phyloP scores from a whole-genome alignment of 345 rosid genomes.

The Laguncularia racemosa region DNA sequence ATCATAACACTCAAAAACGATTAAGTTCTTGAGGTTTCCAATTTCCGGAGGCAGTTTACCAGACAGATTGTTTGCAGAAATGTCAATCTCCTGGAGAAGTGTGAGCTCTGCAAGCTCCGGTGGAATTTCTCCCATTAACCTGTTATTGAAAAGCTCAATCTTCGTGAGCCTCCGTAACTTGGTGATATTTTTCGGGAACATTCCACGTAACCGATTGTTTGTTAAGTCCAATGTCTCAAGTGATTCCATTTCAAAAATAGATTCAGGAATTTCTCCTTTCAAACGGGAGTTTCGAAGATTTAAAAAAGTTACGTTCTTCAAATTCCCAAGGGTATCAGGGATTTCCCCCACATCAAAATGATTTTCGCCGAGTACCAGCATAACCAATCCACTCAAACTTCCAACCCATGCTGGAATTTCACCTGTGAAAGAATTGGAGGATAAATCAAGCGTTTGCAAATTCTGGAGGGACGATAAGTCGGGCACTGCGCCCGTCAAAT shows the following conservation, averaged over 20 bases:
- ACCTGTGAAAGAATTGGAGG: constrained; percentile 46
- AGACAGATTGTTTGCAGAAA: constrained; percentile 45
- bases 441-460: constrained; percentile 48
- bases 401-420: constrained; percentile 61
- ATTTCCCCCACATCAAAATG: constrained; percentile 38
- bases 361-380: constrained; percentile 43
- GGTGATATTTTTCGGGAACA: constrained; percentile 44
- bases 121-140: constrained; percentile 59
- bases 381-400: constrained; percentile 36
- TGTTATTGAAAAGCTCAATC: constrained; percentile 55
- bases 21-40: constrained; percentile 41
- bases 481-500: constrained; percentile 47
- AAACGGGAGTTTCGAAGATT: constrained; percentile 33
- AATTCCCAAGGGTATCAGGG: constrained; percentile 50
- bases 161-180: constrained; percentile 42
- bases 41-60: constrained; percentile 53
- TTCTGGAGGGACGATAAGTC: constrained; percentile 46
- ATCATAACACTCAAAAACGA: constrained; percentile 40
- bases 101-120: constrained; percentile 44
- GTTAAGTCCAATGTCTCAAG: constrained; percentile 55
- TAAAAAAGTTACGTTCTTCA: constrained; percentile 58
- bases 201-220: constrained; percentile 44
- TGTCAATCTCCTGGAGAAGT: constrained; percentile 47
- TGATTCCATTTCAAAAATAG: constrained; percentile 32
- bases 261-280: constrained; percentile 57